Evolutionary conservation across 192 early-diverging fungal genomes (phyloP).

Genomic region (Coemansia sp.): DNA sequence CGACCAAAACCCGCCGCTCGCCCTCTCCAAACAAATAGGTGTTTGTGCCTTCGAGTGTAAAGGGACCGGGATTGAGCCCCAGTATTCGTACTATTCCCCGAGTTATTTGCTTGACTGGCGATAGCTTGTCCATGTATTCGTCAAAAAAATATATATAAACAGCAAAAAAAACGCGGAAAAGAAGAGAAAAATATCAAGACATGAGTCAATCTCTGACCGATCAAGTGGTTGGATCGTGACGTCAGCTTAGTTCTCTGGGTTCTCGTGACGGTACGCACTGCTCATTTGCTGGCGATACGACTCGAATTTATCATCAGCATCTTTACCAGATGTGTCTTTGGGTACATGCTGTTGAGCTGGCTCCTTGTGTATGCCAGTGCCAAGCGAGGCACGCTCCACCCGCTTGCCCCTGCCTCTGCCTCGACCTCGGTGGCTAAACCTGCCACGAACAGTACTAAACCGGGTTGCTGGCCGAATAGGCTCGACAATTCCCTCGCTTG

Average conservation of each 20-base stretch:
- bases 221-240: too few relatives aligned
- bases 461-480: constrained; percentile 34
- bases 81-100: constrained; percentile 65
- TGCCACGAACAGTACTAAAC: constrained; percentile 27
- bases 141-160: neutral
- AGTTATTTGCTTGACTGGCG: constrained; percentile 58
- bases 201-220: too few relatives aligned
- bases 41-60: constrained; percentile 86
- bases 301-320: constrained; percentile 20
- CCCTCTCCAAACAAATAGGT: constrained; percentile 86
- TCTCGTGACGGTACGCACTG: constrained; percentile 14
- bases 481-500: constrained; percentile 38
- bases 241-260: neutral
- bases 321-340: neutral
- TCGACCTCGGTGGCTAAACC: neutral
- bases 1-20: constrained; percentile 65
- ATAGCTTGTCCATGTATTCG: constrained; percentile 54
- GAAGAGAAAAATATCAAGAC: neutral
- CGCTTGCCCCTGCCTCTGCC: constrained; percentile 5
- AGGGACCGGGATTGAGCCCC: constrained; percentile 77
- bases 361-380: constrained; percentile 11
- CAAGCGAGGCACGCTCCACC: constrained; percentile 23
- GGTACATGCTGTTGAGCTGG: neutral
- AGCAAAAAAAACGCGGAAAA: constrained; percentile 6
- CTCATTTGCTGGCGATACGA: constrained; percentile 43